Conservation (phyloP, 306 rosid genomes). For the Lupinus albus region DNA sequence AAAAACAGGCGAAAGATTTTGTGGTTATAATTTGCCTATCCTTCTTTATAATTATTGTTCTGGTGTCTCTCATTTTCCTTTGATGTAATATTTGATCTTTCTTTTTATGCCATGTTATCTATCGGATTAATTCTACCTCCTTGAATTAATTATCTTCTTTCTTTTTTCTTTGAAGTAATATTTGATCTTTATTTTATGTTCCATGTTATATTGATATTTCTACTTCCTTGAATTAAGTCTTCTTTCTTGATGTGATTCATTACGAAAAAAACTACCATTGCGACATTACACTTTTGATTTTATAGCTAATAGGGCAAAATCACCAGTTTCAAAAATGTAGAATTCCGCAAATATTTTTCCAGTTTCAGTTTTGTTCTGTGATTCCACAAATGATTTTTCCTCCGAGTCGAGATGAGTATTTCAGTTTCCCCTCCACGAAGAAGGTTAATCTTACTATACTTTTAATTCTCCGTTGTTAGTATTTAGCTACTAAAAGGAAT, state of each 20-base stretch:
- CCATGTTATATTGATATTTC: slow-evolving; percentile 3
- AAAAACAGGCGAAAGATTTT: background rate
- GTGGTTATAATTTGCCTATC: slow-evolving; percentile 18
- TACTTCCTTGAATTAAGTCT: background rate
- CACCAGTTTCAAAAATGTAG: background rate
- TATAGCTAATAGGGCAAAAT: slow-evolving; percentile 8
- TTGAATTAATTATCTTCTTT: slow-evolving; percentile 5
- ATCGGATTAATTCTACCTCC: background rate
- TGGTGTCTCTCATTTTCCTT: slow-evolving; percentile 17
- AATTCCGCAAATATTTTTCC: too few species aligned
- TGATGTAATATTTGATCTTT: background rate
- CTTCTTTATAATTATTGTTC: slow-evolving; percentile 1
- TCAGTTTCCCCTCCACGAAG: slow-evolving; percentile 17
- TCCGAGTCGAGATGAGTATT: slow-evolving; percentile 12
- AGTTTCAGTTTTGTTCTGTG: background rate
- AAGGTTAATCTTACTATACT: background rate
- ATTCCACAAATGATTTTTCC: background rate
- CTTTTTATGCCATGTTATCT: slow-evolving; percentile 7
- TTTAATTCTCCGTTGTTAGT: slow-evolving; percentile 3
- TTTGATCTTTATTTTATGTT: background rate
- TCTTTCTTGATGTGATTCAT: background rate
- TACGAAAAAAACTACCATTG: background rate
- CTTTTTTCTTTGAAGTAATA: slow-evolving; percentile 16
- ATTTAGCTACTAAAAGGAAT: background rate
- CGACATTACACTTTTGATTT: background rate